These are phyloP conservation scores for Colletotrichum falcatum DNA, from an alignment of 2,329 filamentous ascomycete genomes.

Conservation along the genomic window DNA sequence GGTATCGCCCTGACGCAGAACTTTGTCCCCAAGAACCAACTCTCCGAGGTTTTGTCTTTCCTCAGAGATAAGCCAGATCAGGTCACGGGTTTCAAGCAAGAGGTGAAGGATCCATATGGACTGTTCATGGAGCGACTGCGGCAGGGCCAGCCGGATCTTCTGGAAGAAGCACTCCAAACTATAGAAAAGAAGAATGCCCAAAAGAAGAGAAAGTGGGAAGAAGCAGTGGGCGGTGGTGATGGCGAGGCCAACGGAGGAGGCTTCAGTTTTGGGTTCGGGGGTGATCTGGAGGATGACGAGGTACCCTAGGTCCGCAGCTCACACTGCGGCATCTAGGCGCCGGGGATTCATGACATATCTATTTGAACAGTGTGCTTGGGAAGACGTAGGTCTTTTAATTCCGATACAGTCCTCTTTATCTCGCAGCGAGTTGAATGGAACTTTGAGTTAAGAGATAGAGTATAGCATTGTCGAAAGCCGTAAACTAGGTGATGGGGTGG, in stretches of 20 bases:
- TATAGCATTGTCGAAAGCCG: neutral
- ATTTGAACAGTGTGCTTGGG: neutral
- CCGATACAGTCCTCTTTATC: neutral
- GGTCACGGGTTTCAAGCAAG: slow-evolving; percentile 84
- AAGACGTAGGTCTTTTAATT: neutral
- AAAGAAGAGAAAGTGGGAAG: slow-evolving; percentile 89
- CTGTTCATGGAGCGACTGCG: slow-evolving; percentile 79
- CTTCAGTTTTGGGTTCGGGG: slow-evolving; percentile 69
- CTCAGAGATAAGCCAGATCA: slow-evolving; percentile 85
- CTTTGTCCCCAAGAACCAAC: slow-evolving; percentile 82
- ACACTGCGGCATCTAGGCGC: neutral
- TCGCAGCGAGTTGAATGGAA: neutral
- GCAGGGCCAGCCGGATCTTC: slow-evolving; percentile 72
- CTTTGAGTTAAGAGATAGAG: neutral
- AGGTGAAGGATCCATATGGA: slow-evolving; percentile 77
- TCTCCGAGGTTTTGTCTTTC: slow-evolving; percentile 83
- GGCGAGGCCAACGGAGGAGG: slow-evolving; percentile 51
- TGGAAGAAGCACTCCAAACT: slow-evolving; percentile 73
- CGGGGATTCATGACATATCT: neutral
- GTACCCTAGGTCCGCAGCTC: slow-evolving; percentile 25
- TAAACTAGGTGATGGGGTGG: neutral
- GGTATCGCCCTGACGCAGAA: slow-evolving; percentile 95
- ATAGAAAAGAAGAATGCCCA: slow-evolving; percentile 71
- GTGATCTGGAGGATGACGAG: slow-evolving; percentile 58
- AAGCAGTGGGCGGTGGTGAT: slow-evolving; percentile 69